Conservation (phyloP, 192 early-diverging fungal species). For the Coemansia sp. region DNA sequence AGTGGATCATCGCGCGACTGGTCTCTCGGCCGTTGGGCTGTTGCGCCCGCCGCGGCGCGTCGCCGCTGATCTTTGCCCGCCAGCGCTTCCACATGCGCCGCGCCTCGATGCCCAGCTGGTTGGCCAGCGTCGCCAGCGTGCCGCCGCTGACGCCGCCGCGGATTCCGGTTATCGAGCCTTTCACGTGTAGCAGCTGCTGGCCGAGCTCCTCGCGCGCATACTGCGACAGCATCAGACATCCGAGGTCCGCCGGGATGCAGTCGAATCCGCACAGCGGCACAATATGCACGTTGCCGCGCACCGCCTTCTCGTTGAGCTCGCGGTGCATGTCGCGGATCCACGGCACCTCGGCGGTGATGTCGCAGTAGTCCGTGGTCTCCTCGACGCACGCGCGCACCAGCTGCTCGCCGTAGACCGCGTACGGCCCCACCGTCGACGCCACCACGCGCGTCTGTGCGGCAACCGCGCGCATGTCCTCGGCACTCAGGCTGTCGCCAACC, state of each 20-base stretch:
- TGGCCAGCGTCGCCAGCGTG: slow-evolving; percentile 51
- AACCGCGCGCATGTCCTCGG: slow-evolving; percentile 59
- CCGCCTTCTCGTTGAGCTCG: slow-evolving; percentile 65
- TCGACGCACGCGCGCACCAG: slow-evolving; percentile 50
- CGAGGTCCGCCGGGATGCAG: slow-evolving; percentile 84
- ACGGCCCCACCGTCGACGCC: slow-evolving; percentile 81
- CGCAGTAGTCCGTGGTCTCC: slow-evolving; percentile 74
- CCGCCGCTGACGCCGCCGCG: slow-evolving; percentile 65
- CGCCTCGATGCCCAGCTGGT: slow-evolving; percentile 19
- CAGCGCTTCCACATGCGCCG: background rate
- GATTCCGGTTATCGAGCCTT: slow-evolving; percentile 55
- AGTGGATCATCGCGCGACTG: slow-evolving; percentile 31
- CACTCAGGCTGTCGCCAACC: slow-evolving; percentile 63
- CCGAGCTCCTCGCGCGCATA: slow-evolving; percentile 50
- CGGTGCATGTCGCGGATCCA: slow-evolving; percentile 64
- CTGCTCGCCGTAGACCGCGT: slow-evolving; percentile 63
- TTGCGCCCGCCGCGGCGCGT: background rate
- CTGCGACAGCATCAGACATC: slow-evolving; percentile 68
- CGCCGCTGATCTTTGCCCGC: background rate
- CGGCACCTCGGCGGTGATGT: slow-evolving; percentile 79
- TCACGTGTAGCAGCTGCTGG: slow-evolving; percentile 57
- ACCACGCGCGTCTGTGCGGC: slow-evolving; percentile 65
- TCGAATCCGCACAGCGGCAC: slow-evolving; percentile 87
- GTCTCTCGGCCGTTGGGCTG: background rate
- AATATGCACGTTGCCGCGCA: slow-evolving; percentile 62